Base-by-base conservation (phyloP, 75 land plant genomes). In the Ceratopteris richardii region DNA sequence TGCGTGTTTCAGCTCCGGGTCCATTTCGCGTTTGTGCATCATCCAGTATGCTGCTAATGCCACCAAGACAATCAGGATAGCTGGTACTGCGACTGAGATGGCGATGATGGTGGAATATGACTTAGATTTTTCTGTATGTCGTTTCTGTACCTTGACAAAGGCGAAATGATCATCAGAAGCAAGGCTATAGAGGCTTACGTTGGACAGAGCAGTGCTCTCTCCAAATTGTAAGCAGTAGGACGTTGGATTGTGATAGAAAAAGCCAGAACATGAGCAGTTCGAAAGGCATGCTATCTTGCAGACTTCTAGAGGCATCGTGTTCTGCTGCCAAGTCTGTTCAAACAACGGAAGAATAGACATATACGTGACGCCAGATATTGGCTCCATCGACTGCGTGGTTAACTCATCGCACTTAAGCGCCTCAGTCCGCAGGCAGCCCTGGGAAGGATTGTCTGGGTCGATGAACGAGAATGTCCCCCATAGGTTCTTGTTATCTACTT, bases 211-310 rank as follows among this genome's bases (percentile, higher is more conserved):
- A 2, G 12, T 46, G 48, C 21, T n/a, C n/a, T n/a, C n/a, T n/a
- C 48, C 14, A 14, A 46, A 46, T 17, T 5, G 48, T 46, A 46
- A 46, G 48, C 48, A 46, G 17, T 7, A 46, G 14, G 48, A 46
- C 4, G 4, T 4, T 5, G 14, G 5, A 20, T 14, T 17, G 14
- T 46, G 48, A 20, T 46, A 46, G 48, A 5, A 46, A 20, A 46
- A 46, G 14, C 48, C 48, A 7, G 48, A n/a, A 20, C 48, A 46
- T 46, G 48, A 46, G 48, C 48, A 46, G 17, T 20, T 46, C 14
- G 12, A 14, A 4, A 20, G 2, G 48, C 48, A 46, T 3, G 4
- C 4, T 4, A 2, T 14, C 3, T n/a, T 17, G 21, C 48, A 46
- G 3, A 7, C 48, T 46, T 4, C 14, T 7, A 46, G 48, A 5